Percentiles rank a stretch among this genome's conserved stretches.
Evolutionary conservation across 176 grass and related monocot genomes (phyloP).

Genomic region (Ananas comosus): DNA sequence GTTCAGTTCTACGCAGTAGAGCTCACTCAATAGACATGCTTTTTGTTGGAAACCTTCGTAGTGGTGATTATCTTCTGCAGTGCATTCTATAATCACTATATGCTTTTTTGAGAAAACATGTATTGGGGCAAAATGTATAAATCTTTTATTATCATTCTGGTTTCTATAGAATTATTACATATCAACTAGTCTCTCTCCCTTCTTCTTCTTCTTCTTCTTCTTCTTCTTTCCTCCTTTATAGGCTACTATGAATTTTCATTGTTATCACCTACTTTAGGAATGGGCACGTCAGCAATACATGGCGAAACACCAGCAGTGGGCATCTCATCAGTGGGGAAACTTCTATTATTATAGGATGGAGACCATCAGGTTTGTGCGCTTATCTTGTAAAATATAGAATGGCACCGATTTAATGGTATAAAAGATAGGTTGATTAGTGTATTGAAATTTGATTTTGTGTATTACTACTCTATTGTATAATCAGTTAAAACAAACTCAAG

Average conservation of each 20-base stretch:
- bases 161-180: neutral
- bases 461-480: neutral
- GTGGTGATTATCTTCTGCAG: neutral
- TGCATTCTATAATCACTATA: neutral
- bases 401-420: neutral
- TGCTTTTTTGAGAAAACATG: neutral
- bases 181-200: no score
- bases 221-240: neutral
- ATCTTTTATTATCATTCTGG: neutral
- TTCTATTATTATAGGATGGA: conserved; percentile 98
- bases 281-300: conserved; percentile 93
- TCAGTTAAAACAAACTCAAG: neutral
- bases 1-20: neutral
- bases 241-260: conserved; percentile 1
- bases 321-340: conserved; percentile 97
- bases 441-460: neutral
- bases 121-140: neutral
- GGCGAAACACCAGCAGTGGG: conserved; percentile 96
- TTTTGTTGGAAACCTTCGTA: neutral
- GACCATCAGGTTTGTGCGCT: conserved; percentile 62
- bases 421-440: neutral
- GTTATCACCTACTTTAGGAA: conserved; percentile 39
- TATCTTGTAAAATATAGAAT: neutral
- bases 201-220: neutral
- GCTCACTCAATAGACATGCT: neutral